Base-by-base conservation (phyloP, 208 protist genomes). In the Leishmania arabica region DNA sequence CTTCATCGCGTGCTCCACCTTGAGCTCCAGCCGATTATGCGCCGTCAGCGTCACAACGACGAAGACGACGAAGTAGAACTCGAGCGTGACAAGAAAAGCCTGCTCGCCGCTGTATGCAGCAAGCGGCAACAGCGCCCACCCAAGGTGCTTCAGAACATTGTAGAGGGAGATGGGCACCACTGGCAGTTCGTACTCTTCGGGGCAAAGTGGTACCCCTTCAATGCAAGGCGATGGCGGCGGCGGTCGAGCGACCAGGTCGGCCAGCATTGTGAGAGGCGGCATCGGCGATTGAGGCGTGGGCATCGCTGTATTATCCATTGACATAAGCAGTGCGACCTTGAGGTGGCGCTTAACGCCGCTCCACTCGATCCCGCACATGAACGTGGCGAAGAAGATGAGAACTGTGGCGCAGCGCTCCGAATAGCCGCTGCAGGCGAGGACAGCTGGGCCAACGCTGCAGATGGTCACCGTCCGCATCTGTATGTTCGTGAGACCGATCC, bases 321-420 rank as follows among this genome's bases (percentile, higher is more conserved):
- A 77, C 60, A 89, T 81, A 13, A 96, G 79, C 72, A 97, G 81
- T 1, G 85, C 79, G 24, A 95, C 91, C 80, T 97, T 97, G n/a
- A 97, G 86, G 81, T 97, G 94, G 4, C 94, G 90, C 86, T 95
- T 96, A 53, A 97, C 47, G 21, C 88, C 89, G 51, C 80, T 86
- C 92, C 93, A 97, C 89, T 97, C 92, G 24, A 96, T 84, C 47
- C 87, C 84, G 49, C 84, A 85, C 49, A 92, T 81, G 71, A 92
- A 89, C 31, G 89, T 85, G 11, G 83, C 88, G 77, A 88, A 79
- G 71, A 81, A 93, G 56, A 88, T 69, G 53, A 97, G 80, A 27
- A 87, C 21, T 21, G 89, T 86, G 47, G 79, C 85, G 11, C 75
- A 80, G 49, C 86, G 82, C 62, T 89, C 89, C 47, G 84, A 92